Evolutionary conservation across 768 basidiomycete species (phyloP).

Genomic region (Tylopilus vinaceipallidus): DNA sequence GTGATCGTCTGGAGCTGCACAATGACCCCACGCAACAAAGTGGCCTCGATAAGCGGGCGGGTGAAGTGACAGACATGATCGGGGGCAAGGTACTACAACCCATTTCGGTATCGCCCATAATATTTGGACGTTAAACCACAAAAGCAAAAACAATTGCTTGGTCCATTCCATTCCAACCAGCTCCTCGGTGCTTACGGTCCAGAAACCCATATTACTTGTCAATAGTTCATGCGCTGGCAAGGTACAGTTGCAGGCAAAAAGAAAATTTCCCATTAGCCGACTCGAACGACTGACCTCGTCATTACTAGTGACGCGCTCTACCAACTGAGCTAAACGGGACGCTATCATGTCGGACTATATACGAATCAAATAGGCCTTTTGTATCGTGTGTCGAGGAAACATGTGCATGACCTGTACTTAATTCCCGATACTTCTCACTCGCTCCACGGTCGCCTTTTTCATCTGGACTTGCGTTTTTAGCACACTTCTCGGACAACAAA

Average conservation of each 20-base stretch:
- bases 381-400: not conserved
- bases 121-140: not conserved
- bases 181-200: no score
- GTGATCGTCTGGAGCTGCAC: not conserved
- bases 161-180: no score
- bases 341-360: no score
- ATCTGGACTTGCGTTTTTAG: conserved; percentile 21
- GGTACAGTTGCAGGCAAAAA: no score
- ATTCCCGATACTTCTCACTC: conserved; percentile 18
- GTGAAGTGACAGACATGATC: conserved; percentile 14
- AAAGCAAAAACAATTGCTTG: not conserved
- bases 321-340: conserved; percentile 42
- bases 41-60: conserved; percentile 6
- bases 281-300: conserved; percentile 68
- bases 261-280: conserved; percentile 47
- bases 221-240: no score
- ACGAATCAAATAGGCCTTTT: no score
- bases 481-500: not conserved
- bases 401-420: no score
- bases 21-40: conserved; percentile 4
- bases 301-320: conserved; percentile 74
- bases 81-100: not conserved
- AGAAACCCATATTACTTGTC: no score
- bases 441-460: conserved; percentile 27
- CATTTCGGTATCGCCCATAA: conserved; percentile 9